Evolutionary conservation across 2,329 filamentous ascomycete genomes (phyloP).

Genomic region (Dendrostoma leiphaemia): DNA sequence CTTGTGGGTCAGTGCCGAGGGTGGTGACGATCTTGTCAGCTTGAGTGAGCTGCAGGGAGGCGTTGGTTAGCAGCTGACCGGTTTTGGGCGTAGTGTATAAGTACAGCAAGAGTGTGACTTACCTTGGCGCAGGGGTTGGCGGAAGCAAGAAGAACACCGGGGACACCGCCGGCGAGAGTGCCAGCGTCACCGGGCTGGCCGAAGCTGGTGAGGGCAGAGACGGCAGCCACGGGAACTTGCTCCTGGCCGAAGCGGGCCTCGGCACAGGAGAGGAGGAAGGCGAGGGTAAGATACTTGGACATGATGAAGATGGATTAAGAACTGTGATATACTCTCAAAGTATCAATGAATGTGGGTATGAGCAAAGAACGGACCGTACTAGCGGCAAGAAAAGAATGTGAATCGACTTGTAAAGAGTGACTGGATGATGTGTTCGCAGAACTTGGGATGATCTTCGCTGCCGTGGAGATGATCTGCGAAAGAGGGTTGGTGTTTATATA

Average conservation of each 20-base stretch:
- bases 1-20: slow-evolving; percentile 57
- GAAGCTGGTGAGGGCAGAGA: slow-evolving; percentile 48
- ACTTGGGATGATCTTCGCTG: neutral
- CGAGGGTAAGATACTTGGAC: slow-evolving; percentile 29
- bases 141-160: slow-evolving; percentile 59
- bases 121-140: slow-evolving; percentile 63
- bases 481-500: slow-evolving; percentile 6
- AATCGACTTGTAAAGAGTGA: slow-evolving; percentile 7
- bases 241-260: slow-evolving; percentile 63
- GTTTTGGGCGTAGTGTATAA: neutral
- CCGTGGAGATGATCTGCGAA: neutral
- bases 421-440: neutral
- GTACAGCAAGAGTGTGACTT: slow-evolving; percentile 7
- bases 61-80: slow-evolving; percentile 20
- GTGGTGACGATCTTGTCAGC: slow-evolving; percentile 63
- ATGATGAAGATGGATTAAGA: neutral
- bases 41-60: slow-evolving; percentile 49
- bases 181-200: slow-evolving; percentile 58
- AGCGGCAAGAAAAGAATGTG: slow-evolving; percentile 11
- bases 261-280: slow-evolving; percentile 33
- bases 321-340: no score
- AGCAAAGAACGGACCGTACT: neutral
- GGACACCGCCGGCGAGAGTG: slow-evolving; percentile 60
- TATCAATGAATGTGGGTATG: no score
- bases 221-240: slow-evolving; percentile 54